A percentile compares a stretch with the other conserved stretches of the same genome.
Evolutionary conservation across 345 rosid species (phyloP).

Genomic region (Pistacia atlantica): DNA sequence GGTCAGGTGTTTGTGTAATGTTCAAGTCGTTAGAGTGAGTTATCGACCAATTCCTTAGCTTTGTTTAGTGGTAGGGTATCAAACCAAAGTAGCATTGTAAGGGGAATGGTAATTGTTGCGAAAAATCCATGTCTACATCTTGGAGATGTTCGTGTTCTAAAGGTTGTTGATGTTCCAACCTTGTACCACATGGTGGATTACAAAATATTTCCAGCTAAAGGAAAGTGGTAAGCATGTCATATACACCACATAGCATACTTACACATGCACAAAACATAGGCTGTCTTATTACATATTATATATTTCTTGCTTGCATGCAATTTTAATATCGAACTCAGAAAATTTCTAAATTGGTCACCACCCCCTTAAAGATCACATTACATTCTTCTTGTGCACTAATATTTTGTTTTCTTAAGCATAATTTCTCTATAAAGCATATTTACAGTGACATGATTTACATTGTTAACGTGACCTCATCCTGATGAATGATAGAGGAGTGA

Average conservation of each 20-base stretch:
- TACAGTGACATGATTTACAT: not conserved
- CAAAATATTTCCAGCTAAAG: slow-evolving; percentile 61
- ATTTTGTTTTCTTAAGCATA: not conserved
- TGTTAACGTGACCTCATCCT: slow-evolving; percentile 36
- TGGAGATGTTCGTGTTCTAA: slow-evolving; percentile 51
- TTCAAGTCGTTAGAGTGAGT: not conserved
- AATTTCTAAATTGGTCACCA: not conserved
- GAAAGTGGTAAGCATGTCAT: slow-evolving; percentile 33
- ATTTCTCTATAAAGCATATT: not conserved
- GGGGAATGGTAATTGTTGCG: slow-evolving; percentile 37
- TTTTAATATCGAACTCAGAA: too few species aligned
- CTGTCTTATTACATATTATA: not conserved
- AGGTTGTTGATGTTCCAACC: slow-evolving; percentile 48
- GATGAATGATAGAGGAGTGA: slow-evolving; percentile 20
- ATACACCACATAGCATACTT: not conserved
- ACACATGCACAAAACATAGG: not conserved
- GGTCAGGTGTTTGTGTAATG: slow-evolving; percentile 33
- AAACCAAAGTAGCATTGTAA: not conserved
- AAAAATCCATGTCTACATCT: slow-evolving; percentile 76
- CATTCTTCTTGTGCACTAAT: not conserved
- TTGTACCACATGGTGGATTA: slow-evolving; percentile 59
- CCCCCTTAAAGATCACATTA: not conserved
- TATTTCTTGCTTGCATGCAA: not conserved
- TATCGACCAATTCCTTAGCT: not conserved
- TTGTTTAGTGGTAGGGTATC: not conserved